Percentiles rank a stretch among this genome's conserved stretches.
Conservation (phyloP, 495 filamentous ascomycete species). For the Thermothielavioides terrestris region DNA sequence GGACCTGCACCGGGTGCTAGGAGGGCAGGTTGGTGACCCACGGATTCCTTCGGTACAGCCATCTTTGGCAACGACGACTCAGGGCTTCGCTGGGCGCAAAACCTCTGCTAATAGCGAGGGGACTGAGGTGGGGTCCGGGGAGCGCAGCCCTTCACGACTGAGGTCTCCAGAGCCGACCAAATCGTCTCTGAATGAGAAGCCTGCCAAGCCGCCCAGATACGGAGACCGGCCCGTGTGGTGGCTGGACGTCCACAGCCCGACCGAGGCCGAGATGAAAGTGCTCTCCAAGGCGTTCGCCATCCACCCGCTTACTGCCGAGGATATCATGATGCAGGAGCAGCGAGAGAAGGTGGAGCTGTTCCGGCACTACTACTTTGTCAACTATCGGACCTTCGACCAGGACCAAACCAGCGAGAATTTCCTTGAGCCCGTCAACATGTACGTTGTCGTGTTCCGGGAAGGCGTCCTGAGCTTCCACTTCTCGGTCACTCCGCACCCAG, state of each 20-base stretch:
- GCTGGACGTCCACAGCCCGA: slow-evolving; percentile 86
- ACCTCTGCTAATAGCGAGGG: slow-evolving; percentile 7
- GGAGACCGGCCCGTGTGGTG: slow-evolving; percentile 91
- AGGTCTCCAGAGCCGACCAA: slow-evolving; percentile 21
- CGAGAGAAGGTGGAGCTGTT: slow-evolving; percentile 98
- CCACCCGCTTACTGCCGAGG: slow-evolving; percentile 87
- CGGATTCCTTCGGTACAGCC: slow-evolving; percentile 28
- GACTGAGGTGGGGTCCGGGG: slow-evolving; percentile 9
- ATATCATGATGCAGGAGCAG: slow-evolving; percentile 94
- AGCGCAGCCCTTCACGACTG: slow-evolving; percentile 9
- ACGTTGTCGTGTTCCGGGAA: slow-evolving; percentile 92
- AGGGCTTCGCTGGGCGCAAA: slow-evolving; percentile 6
- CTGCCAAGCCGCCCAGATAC: slow-evolving; percentile 52
- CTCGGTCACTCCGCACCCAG: slow-evolving; percentile 82
- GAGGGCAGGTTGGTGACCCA: slow-evolving; percentile 21
- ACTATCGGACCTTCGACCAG: slow-evolving; percentile 95
- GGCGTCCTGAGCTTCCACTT: slow-evolving; percentile 95
- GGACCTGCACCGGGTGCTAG: slow-evolving; percentile 17
- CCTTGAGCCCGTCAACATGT: slow-evolving; percentile 94
- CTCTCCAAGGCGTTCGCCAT: slow-evolving; percentile 89
- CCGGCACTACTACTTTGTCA: slow-evolving; percentile 94
- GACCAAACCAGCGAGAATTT: slow-evolving; percentile 80
- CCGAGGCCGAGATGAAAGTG: slow-evolving; percentile 85
- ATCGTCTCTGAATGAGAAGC: slow-evolving; percentile 23
- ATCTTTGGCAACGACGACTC: slow-evolving; percentile 23